Conservation (phyloP, 257 asterid genomes). For the Handroanthus guayacan region DNA sequence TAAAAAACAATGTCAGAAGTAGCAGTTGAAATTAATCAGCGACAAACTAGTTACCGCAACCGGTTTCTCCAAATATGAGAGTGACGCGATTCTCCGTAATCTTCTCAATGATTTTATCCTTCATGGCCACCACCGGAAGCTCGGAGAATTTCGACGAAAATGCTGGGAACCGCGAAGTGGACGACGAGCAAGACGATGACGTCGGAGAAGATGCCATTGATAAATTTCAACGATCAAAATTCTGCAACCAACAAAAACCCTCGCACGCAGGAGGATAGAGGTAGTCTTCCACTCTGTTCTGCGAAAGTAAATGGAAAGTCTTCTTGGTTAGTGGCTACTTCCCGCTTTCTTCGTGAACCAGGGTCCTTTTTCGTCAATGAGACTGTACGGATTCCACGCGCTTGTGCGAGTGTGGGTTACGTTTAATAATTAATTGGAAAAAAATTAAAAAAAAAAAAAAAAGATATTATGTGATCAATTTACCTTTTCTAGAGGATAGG, state of each 20-base stretch:
- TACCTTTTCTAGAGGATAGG: background rate
- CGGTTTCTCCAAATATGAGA: slow-evolving; percentile 91
- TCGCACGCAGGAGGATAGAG: background rate
- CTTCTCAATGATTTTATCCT: slow-evolving; percentile 70
- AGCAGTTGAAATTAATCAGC: background rate
- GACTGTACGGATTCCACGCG: slow-evolving; percentile 36
- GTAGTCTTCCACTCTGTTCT: background rate
- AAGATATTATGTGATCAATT: background rate
- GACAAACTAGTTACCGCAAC: slow-evolving; percentile 66
- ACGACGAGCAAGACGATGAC: slow-evolving; percentile 46
- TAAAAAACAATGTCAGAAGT: background rate
- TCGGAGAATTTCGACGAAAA: slow-evolving; percentile 50
- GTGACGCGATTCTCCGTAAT: slow-evolving; percentile 88
- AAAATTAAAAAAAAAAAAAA: background rate
- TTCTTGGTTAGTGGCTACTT: slow-evolving; percentile 10
- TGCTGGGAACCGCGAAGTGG: slow-evolving; percentile 30
- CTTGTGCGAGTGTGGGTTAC: background rate
- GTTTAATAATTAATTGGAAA: background rate
- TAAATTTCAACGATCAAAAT: background rate
- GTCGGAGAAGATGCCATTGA: slow-evolving; percentile 67
- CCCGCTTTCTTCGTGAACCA: slow-evolving; percentile 34
- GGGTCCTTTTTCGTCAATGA: background rate
- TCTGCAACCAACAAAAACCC: slow-evolving; percentile 33
- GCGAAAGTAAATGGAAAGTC: slow-evolving; percentile 29
- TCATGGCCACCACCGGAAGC: slow-evolving; percentile 71